These are phyloP conservation scores for Lichtheimia ramosa DNA, from an alignment of 371 early-diverging fungal genomes.

Conservation along the genomic window DNA sequence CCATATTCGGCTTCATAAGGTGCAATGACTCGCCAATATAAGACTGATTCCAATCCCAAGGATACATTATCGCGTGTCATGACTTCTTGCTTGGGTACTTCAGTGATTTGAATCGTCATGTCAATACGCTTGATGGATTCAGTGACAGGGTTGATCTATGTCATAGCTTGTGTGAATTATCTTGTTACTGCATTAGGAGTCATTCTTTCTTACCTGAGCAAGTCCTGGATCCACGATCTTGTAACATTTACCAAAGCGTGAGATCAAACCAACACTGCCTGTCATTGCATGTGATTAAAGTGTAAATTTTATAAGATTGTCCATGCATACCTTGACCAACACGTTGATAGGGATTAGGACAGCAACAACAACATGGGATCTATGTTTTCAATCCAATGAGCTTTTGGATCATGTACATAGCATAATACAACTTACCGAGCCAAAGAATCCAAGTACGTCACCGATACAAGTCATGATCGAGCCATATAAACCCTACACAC, in stretches of 20 bases:
- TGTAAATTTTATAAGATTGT: not conserved
- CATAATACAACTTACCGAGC: slow-evolving; percentile 34
- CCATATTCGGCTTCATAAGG: slow-evolving; percentile 81
- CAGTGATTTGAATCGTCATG: slow-evolving; percentile 75
- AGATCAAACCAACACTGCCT: slow-evolving; percentile 75
- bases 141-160: slow-evolving; percentile 71
- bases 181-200: not conserved
- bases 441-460: slow-evolving; percentile 39
- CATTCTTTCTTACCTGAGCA: slow-evolving; percentile 37
- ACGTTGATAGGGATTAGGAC: slow-evolving; percentile 76
- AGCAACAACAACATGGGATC: slow-evolving; percentile 57
- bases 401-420: not conserved
- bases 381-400: not conserved
- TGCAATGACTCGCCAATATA: slow-evolving; percentile 82
- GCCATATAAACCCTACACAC: slow-evolving; percentile 40
- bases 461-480: slow-evolving; percentile 52
- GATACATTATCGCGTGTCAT: slow-evolving; percentile 89
- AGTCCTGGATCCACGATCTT: slow-evolving; percentile 89
- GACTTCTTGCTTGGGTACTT: slow-evolving; percentile 73
- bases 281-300: not conserved
- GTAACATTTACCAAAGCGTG: slow-evolving; percentile 83
- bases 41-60: slow-evolving; percentile 79
- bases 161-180: not conserved
- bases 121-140: slow-evolving; percentile 66
- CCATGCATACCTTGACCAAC: slow-evolving; percentile 54